These are phyloP conservation scores for Bipolaris oryzae DNA, from an alignment of 2,329 filamentous ascomycete species.

Conservation along the genomic window DNA sequence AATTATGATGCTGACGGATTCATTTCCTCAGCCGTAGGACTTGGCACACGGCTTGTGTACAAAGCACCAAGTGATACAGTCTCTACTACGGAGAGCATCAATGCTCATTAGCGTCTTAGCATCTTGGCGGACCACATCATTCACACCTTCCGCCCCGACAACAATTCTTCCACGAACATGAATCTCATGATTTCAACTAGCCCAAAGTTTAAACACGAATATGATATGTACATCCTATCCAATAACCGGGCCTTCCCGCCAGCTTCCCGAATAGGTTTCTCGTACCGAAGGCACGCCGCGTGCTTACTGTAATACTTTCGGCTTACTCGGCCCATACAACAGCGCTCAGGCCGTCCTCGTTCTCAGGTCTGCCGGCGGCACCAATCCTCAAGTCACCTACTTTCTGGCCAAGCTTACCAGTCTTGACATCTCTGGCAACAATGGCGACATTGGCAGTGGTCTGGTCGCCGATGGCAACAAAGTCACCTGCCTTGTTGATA, in stretches of 20 bases:
- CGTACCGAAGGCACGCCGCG: neutral
- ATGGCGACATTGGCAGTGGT: constrained; percentile 43
- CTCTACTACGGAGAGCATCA: neutral
- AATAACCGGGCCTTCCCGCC: neutral
- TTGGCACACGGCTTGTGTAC: neutral
- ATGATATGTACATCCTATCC: neutral
- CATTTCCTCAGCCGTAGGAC: neutral
- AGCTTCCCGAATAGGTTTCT: neutral
- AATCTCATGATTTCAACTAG: too few relatives aligned
- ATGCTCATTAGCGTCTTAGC: neutral
- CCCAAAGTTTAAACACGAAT: neutral
- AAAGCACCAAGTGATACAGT: neutral
- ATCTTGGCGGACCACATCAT: constrained; percentile 14
- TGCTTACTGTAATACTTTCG: neutral
- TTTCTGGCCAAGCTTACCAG: constrained; percentile 34
- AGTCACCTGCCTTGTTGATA: constrained; percentile 43
- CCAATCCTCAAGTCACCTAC: constrained; percentile 38
- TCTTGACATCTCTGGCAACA: constrained; percentile 34
- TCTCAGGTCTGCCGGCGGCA: constrained; percentile 33
- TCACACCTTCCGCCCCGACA: neutral
- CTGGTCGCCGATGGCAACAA: constrained; percentile 41
- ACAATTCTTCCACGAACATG: neutral
- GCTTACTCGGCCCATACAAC: constrained; percentile 45
- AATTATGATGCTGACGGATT: neutral
- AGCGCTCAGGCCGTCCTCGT: constrained; percentile 42